Evolutionary conservation across 164 flowering plant species (phyloP).

Genomic region (Sedum album): DNA sequence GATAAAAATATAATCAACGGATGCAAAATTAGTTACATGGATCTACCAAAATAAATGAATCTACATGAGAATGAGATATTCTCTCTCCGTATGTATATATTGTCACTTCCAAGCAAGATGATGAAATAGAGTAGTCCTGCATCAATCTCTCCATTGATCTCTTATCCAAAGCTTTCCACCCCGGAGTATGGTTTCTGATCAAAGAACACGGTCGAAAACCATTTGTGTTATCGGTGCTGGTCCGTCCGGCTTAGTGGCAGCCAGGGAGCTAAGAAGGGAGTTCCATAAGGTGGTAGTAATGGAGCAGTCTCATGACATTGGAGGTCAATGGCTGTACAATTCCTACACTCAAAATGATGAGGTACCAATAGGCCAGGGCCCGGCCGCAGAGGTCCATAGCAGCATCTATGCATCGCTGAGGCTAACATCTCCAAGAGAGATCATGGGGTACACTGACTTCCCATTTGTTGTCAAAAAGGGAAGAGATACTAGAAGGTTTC

Average conservation of each 20-base stretch:
- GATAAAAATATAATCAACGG: no score
- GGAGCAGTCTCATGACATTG: constrained; percentile 72
- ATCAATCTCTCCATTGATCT: no score
- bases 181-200: constrained; percentile 35
- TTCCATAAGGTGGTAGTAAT: constrained; percentile 64
- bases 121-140: no score
- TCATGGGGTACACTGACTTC: constrained; percentile 85
- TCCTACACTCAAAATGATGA: constrained; percentile 42
- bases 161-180: no score
- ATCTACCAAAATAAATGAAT: no score
- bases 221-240: constrained; percentile 94
- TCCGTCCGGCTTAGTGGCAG: constrained; percentile 76
- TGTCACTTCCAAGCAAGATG: no score
- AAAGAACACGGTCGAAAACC: constrained; percentile 17
- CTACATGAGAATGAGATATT: no score
- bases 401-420: constrained; percentile 71
- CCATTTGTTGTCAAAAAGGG: constrained; percentile 63
- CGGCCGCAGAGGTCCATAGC: constrained; percentile 34
- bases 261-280: constrained; percentile 73
- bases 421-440: constrained; percentile 63
- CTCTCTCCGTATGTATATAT: no score
- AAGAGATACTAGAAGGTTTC: constrained; percentile 74
- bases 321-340: constrained; percentile 89
- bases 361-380: constrained; percentile 31
- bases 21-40: no score